These are phyloP conservation scores for Exophiala mesophila DNA, from an alignment of 2,329 filamentous ascomycete genomes.

Conservation along the genomic window DNA sequence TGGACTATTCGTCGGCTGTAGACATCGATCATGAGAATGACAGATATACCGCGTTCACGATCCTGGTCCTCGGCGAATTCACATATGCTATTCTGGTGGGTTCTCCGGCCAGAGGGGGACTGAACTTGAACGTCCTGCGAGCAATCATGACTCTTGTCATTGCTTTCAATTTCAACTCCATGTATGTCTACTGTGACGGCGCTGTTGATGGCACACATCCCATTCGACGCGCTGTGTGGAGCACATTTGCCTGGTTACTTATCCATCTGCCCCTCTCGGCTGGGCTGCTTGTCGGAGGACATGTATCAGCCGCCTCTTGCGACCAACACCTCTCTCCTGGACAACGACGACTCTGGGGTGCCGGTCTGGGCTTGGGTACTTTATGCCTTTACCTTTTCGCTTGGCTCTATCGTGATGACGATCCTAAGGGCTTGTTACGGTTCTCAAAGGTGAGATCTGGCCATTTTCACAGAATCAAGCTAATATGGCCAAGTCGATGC, in stretches of 20 bases:
- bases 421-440: slow-evolving; percentile 6
- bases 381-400: slow-evolving; percentile 34
- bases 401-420: slow-evolving; percentile 11
- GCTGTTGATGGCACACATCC: slow-evolving; percentile 42
- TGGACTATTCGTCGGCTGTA: slow-evolving; percentile 46
- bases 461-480: not conserved
- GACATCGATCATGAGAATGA: slow-evolving; percentile 49
- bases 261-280: slow-evolving; percentile 45
- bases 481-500: not conserved
- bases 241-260: slow-evolving; percentile 44
- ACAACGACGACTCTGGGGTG: slow-evolving; percentile 47
- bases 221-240: slow-evolving; percentile 42
- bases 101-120: slow-evolving; percentile 42
- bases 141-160: slow-evolving; percentile 48
- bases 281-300: slow-evolving; percentile 45
- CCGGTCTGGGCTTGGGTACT: slow-evolving; percentile 43
- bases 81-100: slow-evolving; percentile 47
- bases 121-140: slow-evolving; percentile 41
- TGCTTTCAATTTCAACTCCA: slow-evolving; percentile 49
- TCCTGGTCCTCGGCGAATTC: slow-evolving; percentile 50
- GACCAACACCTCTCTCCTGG: slow-evolving; percentile 39
- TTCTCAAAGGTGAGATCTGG: slow-evolving; percentile 3
- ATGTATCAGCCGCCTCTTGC: slow-evolving; percentile 42
- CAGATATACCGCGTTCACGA: slow-evolving; percentile 49
- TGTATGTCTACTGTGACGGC: slow-evolving; percentile 48